These are phyloP conservation scores for Ceriops zippeliana DNA, from an alignment of 345 rosid species.

Conservation along the genomic window DNA sequence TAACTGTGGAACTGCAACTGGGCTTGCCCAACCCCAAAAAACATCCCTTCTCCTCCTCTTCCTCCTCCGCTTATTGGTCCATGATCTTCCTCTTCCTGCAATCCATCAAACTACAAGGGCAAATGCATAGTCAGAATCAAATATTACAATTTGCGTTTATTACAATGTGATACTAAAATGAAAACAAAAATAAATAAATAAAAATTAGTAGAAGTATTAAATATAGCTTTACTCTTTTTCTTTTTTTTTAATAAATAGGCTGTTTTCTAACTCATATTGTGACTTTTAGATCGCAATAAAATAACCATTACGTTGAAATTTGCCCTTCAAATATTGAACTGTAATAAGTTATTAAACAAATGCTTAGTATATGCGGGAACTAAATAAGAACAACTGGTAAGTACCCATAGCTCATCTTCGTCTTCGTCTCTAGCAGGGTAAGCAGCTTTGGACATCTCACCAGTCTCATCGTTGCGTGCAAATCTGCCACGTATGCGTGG, in stretches of 20 bases:
- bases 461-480: constrained; percentile 77
- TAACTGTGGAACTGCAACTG: constrained; percentile 44
- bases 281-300: no score
- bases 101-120: constrained; percentile 44
- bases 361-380: no score
- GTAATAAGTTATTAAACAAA: no score
- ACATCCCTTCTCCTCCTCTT: constrained; percentile 4
- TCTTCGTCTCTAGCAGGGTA: constrained; percentile 55
- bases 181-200: not conserved
- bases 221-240: no score
- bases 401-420: constrained; percentile 69
- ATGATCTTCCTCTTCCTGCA: constrained; percentile 51
- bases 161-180: no score
- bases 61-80: constrained; percentile 23
- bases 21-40: constrained; percentile 25
- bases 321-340: no score
- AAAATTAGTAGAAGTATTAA: no score
- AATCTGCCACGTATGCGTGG: constrained; percentile 96
- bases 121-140: not conserved
- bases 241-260: no score
- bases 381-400: not conserved
- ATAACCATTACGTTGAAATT: no score
- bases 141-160: not conserved
- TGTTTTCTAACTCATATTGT: no score
- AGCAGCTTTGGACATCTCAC: constrained; percentile 54